These are phyloP conservation scores for Tylopilus vinaceipallidus DNA, from an alignment of 768 basidiomycete genomes.

Conservation along the genomic window DNA sequence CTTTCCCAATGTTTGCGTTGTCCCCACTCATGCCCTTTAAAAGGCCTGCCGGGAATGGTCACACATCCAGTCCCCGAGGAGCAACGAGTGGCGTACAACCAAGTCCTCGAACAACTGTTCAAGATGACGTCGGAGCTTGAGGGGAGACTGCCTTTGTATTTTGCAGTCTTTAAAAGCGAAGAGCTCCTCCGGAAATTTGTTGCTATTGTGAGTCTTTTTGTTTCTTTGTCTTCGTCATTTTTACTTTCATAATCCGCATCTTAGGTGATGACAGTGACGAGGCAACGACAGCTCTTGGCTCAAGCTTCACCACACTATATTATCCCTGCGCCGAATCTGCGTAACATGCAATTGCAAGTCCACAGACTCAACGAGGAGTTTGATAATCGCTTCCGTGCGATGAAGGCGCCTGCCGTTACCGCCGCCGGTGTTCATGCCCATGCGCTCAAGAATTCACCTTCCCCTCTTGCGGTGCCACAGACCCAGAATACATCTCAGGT, in stretches of 20 bases:
- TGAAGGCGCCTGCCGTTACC: constrained; percentile 18
- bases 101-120: constrained; percentile 47
- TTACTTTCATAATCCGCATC: constrained; percentile 8
- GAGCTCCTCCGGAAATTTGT: constrained; percentile 49
- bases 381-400: constrained; percentile 26
- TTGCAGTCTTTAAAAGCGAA: constrained; percentile 46
- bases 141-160: constrained; percentile 45
- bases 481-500: constrained; percentile 18
- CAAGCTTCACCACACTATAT: constrained; percentile 31
- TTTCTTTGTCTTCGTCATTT: constrained; percentile 10
- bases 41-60: constrained; percentile 38
- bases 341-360: constrained; percentile 44
- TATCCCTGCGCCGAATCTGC: constrained; percentile 38
- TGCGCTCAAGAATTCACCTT: constrained; percentile 1
- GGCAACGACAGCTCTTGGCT: constrained; percentile 29
- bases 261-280: constrained; percentile 45
- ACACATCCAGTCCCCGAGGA: constrained; percentile 47
- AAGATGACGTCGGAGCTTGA: constrained; percentile 50
- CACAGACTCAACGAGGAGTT: constrained; percentile 42
- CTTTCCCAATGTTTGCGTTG: constrained; percentile 10
- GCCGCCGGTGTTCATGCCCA: constrained; percentile 7
- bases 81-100: constrained; percentile 52
- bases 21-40: constrained; percentile 8
- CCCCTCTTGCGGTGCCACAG: constrained; percentile 18
- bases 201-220: constrained; percentile 46